Evolutionary conservation across 1,139 yeast species (phyloP).

Genomic region (Meyerozyma smithsonii): DNA sequence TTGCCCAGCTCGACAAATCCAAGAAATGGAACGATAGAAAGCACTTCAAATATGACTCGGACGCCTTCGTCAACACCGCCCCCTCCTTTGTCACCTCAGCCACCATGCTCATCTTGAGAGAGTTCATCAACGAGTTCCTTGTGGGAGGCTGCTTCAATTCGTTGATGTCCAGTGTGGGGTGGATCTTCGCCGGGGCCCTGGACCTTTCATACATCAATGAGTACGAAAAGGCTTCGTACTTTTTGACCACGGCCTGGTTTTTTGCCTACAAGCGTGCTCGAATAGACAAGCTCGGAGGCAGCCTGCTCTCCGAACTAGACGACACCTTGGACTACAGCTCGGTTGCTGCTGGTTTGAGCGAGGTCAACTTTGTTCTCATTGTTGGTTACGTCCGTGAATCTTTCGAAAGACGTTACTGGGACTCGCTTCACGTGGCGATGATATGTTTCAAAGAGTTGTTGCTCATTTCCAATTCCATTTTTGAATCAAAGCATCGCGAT

Average conservation of each 20-base stretch:
- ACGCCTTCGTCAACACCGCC: slow-evolving; percentile 27
- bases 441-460: slow-evolving; percentile 65
- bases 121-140: slow-evolving; percentile 50
- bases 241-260: slow-evolving; percentile 72
- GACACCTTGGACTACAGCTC: slow-evolving; percentile 48
- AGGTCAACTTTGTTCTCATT: slow-evolving; percentile 58
- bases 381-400: slow-evolving; percentile 54
- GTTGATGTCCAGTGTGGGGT: slow-evolving; percentile 49
- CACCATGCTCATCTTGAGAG: slow-evolving; percentile 31
- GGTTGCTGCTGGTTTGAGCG: slow-evolving; percentile 64
- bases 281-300: slow-evolving; percentile 1
- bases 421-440: slow-evolving; percentile 66
- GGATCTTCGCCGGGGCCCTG: slow-evolving; percentile 35
- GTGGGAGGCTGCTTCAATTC: slow-evolving; percentile 75
- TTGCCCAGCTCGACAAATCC: slow-evolving; percentile 58
- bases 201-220: slow-evolving; percentile 34
- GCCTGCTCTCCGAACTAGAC: slow-evolving; percentile 12
- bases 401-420: slow-evolving; percentile 46
- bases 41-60: slow-evolving; percentile 42
- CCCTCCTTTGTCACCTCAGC: slow-evolving; percentile 29
- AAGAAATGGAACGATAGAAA: slow-evolving; percentile 60
- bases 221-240: slow-evolving; percentile 44
- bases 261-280: slow-evolving; percentile 32
- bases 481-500: slow-evolving; percentile 30
- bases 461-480: slow-evolving; percentile 48